These are phyloP conservation scores for Cystobasidium tubakii DNA, from an alignment of 768 basidiomycete species.

Conservation along the genomic window DNA sequence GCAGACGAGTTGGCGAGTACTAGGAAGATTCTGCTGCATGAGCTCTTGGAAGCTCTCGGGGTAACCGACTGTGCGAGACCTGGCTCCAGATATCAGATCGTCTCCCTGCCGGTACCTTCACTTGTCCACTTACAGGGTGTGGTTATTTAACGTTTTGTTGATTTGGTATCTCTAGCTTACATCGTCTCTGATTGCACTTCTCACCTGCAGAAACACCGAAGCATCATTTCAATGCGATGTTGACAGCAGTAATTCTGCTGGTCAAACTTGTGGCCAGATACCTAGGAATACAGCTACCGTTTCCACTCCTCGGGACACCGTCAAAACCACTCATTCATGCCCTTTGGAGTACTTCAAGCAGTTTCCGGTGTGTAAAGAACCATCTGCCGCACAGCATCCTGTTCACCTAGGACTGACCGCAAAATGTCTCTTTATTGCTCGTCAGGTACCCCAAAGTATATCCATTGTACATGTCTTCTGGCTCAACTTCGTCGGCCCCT, in stretches of 20 bases:
- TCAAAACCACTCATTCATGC: conserved; percentile 20
- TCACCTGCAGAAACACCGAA: too few relatives aligned
- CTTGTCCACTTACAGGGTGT: not conserved
- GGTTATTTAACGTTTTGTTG: too few relatives aligned
- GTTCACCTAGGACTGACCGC: too few relatives aligned
- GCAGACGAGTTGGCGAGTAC: conserved; percentile 3
- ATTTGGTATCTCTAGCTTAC: too few relatives aligned
- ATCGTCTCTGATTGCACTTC: too few relatives aligned
- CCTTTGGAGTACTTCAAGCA: not conserved
- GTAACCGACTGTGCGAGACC: not conserved
- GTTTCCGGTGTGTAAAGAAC: not conserved
- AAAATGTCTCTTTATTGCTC: too few relatives aligned
- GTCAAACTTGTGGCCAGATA: conserved; percentile 1
- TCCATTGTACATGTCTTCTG: conserved; percentile 12
- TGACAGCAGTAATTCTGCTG: not conserved
- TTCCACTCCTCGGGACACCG: not conserved
- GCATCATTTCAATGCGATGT: conserved; percentile 11
- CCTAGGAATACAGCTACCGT: conserved; percentile 26
- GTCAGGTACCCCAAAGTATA: not conserved
- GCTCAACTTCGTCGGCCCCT: not conserved
- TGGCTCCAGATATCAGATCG: not conserved
- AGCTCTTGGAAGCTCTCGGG: conserved; percentile 10
- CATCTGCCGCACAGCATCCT: too few relatives aligned
- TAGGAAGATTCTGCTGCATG: conserved; percentile 10
- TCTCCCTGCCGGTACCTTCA: not conserved